Percentiles rank a stretch among this genome's conserved stretches.
Conservation (phyloP, 495 filamentous ascomycete species). For the Aspergillus steynii region DNA sequence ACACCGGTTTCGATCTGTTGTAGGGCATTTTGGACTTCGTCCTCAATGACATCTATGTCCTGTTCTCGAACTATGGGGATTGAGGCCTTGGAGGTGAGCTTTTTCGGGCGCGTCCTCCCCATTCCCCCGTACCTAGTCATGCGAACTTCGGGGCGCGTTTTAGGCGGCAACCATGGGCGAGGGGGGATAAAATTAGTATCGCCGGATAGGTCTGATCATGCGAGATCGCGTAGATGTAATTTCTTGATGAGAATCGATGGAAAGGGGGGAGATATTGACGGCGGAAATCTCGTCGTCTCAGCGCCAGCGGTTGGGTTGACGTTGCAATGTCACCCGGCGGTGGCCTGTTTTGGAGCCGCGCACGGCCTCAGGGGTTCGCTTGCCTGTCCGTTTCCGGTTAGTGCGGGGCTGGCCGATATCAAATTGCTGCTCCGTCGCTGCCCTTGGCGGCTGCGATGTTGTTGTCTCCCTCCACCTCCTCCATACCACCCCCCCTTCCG, state of each 20-base stretch:
- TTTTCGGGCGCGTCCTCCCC: conserved; percentile 74
- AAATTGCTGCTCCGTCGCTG: conserved; percentile 29
- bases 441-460: not conserved
- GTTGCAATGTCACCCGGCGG: conserved; percentile 53
- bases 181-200: conserved; percentile 43
- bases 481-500: conserved; percentile 5
- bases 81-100: conserved; percentile 82
- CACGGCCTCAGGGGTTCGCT: conserved; percentile 55
- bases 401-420: conserved; percentile 52
- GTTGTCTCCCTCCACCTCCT: conserved; percentile 7
- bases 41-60: conserved; percentile 77
- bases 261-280: conserved; percentile 59
- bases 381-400: conserved; percentile 43
- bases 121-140: conserved; percentile 63
- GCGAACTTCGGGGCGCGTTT: conserved; percentile 57
- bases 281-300: conserved; percentile 42
- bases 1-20: conserved; percentile 93
- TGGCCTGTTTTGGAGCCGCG: conserved; percentile 47
- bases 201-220: conserved; percentile 52
- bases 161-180: conserved; percentile 46
- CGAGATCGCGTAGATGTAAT: conserved; percentile 54
- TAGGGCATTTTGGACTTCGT: conserved; percentile 63
- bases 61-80: conserved; percentile 85
- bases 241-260: conserved; percentile 54
- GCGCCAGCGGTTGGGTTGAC: conserved; percentile 62